Evolutionary conservation across 140 eudicot genomes (phyloP).

Genomic region (Oenanthe javanica): DNA sequence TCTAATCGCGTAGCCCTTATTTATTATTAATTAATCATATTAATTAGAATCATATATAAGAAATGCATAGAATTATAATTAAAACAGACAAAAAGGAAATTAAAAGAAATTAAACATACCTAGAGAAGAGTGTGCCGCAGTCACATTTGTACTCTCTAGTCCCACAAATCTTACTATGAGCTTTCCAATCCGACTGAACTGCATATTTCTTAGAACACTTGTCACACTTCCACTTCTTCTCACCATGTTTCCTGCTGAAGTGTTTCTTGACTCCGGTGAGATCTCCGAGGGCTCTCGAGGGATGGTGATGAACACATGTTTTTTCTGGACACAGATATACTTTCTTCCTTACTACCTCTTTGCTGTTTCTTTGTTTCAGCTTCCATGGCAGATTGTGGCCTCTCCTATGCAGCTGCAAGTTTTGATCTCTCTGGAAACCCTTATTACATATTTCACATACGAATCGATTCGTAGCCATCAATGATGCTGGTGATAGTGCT

Average conservation of each 20-base stretch:
- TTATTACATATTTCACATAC: slow-evolving; percentile 83
- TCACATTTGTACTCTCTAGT: slow-evolving; percentile 95
- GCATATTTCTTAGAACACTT: slow-evolving; percentile 89
- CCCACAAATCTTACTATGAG: slow-evolving; percentile 91
- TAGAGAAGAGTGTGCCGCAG: slow-evolving; percentile 77
- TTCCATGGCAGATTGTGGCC: slow-evolving; percentile 97
- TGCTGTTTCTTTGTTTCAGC: slow-evolving; percentile 66
- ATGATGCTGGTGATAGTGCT: slow-evolving; percentile 75
- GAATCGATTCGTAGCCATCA: slow-evolving; percentile 85
- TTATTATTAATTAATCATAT: too few relatives aligned
- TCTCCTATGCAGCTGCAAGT: slow-evolving; percentile 85
- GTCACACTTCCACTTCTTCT: slow-evolving; percentile 93
- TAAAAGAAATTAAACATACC: too few relatives aligned
- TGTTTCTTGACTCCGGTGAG: slow-evolving; percentile 91
- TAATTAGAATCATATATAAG: too few relatives aligned
- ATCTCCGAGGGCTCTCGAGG: slow-evolving; percentile 83
- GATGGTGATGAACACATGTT: slow-evolving; percentile 82
- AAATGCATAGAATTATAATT: too few relatives aligned
- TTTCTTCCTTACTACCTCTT: slow-evolving; percentile 58
- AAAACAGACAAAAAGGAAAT: too few relatives aligned
- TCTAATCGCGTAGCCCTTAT: too few relatives aligned
- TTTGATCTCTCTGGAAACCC: slow-evolving; percentile 88
- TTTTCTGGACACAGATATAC: slow-evolving; percentile 72
- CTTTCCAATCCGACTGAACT: slow-evolving; percentile 91
- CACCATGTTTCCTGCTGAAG: slow-evolving; percentile 82